Evolutionary conservation across 2,329 filamentous ascomycete genomes (phyloP).

Genomic region (Periconia sp.): DNA sequence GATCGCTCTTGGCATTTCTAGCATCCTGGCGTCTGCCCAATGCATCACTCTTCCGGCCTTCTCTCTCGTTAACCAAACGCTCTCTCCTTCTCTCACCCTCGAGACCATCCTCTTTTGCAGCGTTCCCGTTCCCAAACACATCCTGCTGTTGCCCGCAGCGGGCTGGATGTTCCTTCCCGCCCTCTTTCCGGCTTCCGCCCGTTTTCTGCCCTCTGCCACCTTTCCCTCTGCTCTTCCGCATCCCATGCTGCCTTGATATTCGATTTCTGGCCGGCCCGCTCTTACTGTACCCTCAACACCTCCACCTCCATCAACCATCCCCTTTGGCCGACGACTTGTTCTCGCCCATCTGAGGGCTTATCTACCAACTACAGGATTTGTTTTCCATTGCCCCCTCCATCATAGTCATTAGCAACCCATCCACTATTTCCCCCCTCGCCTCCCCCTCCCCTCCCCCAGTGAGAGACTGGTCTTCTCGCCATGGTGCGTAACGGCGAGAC

Average conservation of each 20-base stretch:
- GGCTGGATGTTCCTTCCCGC: not conserved
- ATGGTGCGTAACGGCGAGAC: slow-evolving; percentile 40
- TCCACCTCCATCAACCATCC: too few species aligned
- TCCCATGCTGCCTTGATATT: slow-evolving; percentile 42
- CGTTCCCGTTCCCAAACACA: not conserved
- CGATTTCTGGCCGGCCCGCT: slow-evolving; percentile 25
- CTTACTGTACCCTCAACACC: slow-evolving; percentile 19
- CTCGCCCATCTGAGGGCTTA: slow-evolving; percentile 6
- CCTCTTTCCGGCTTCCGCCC: slow-evolving; percentile 1
- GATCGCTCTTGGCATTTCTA: not conserved
- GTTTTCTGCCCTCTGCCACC: slow-evolving; percentile 1
- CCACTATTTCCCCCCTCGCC: slow-evolving; percentile 9
- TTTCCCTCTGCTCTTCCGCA: slow-evolving; percentile 22
- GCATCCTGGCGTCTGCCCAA: not conserved
- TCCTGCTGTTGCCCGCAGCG: not conserved
- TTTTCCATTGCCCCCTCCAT: not conserved
- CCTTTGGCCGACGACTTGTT: slow-evolving; percentile 25
- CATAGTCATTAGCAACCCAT: not conserved
- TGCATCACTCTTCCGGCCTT: not conserved
- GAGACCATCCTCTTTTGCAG: not conserved
- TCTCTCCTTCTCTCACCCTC: slow-evolving; percentile 9
- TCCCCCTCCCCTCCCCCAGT: slow-evolving; percentile 16
- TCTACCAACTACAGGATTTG: not conserved
- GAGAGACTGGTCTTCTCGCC: slow-evolving; percentile 24
- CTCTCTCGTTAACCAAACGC: not conserved